These are phyloP conservation scores for Solanum rostratum DNA, from an alignment of 257 asterid genomes.

Conservation along the genomic window DNA sequence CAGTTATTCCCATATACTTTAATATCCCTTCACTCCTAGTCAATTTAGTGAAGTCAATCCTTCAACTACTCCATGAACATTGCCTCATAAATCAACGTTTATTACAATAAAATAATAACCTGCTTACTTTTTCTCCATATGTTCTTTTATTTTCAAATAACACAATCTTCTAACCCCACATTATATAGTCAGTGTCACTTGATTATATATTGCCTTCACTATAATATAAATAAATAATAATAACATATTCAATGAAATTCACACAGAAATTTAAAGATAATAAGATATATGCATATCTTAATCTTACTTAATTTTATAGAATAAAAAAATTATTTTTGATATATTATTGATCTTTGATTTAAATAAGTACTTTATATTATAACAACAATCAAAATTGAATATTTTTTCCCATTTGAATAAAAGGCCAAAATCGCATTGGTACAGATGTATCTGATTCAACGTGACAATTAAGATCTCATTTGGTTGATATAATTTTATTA, in stretches of 20 bases:
- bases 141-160: neutral
- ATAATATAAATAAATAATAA: neutral
- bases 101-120: neutral
- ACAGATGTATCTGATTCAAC: too few species aligned
- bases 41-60: neutral
- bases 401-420: neutral
- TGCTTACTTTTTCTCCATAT: neutral
- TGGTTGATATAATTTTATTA: too few species aligned
- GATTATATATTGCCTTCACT: neutral
- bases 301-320: too few species aligned
- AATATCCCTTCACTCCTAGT: too few species aligned
- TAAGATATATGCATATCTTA: too few species aligned
- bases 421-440: neutral
- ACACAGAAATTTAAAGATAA: too few species aligned
- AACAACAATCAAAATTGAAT: neutral
- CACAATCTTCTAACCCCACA: neutral
- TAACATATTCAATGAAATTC: too few species aligned
- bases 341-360: too few species aligned
- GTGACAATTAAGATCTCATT: too few species aligned
- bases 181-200: neutral
- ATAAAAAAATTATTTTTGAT: too few species aligned
- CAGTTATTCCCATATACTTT: too few species aligned
- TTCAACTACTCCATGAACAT: neutral
- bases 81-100: neutral
- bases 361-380: neutral